Percentiles rank a stretch among this genome's conserved stretches.
Evolutionary conservation across 148 eudicot genomes (phyloP).

Genomic region (Vaccinium myrtillus): DNA sequence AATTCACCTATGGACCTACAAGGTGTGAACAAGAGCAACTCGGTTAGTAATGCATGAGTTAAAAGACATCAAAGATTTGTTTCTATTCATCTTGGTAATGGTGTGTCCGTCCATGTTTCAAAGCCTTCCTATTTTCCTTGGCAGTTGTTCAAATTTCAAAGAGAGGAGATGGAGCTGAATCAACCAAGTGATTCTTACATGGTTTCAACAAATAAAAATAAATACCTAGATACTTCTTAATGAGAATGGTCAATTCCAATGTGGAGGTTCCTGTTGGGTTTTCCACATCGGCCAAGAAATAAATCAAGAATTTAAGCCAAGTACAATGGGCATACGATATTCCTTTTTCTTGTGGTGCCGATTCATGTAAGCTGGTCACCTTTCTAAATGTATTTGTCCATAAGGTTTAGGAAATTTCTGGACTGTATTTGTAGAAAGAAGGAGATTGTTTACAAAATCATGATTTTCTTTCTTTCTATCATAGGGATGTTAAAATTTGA

Average conservation of each 20-base stretch:
- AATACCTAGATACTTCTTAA: background rate
- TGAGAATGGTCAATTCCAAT: background rate
- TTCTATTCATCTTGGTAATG: conserved; percentile 1
- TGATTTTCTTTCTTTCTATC: background rate
- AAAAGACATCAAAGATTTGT: background rate
- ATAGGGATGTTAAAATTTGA: background rate
- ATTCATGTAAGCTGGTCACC: background rate
- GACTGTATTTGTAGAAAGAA: conserved; percentile 11
- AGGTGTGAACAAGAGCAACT: conserved; percentile 72
- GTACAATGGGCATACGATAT: background rate
- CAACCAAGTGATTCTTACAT: background rate
- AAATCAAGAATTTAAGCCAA: background rate
- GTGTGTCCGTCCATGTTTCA: conserved; percentile 1
- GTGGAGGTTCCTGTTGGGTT: background rate
- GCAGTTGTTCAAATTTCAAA: background rate
- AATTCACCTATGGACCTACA: conserved; percentile 83
- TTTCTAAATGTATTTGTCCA: background rate
- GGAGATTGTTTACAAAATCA: background rate
- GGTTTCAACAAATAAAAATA: background rate
- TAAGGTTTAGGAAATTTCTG: background rate
- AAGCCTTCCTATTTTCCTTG: background rate
- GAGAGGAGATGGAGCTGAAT: background rate
- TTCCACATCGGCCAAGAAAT: background rate
- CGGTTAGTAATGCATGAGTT: conserved; percentile 44
- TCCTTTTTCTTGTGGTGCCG: background rate